Conservation (phyloP, 257 asterid species). For the Cynanchum wilfordii region DNA sequence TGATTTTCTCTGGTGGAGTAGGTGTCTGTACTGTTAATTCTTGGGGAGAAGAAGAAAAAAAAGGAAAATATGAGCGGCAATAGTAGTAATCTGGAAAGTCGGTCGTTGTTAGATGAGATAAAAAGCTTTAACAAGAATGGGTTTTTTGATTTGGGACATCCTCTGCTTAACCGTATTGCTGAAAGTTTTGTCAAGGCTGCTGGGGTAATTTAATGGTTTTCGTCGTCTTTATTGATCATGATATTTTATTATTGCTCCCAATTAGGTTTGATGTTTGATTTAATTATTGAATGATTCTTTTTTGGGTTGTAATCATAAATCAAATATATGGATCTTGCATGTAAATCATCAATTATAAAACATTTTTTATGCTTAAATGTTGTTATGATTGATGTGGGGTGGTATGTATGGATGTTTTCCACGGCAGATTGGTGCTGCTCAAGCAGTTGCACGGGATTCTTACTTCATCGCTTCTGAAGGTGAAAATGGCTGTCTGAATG, state of each 20-base stretch:
- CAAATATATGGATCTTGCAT: neutral
- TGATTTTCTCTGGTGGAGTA: neutral
- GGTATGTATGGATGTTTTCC: neutral
- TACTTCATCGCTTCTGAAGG: constrained; percentile 68
- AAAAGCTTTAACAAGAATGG: constrained; percentile 49
- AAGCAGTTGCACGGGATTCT: constrained; percentile 83
- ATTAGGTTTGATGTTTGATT: neutral
- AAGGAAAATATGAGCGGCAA: constrained; percentile 35
- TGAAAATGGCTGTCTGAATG: constrained; percentile 16
- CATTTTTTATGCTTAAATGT: neutral
- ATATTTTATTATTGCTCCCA: neutral
- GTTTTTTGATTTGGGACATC: constrained; percentile 76
- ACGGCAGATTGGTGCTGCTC: constrained; percentile 76
- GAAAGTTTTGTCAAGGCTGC: constrained; percentile 85
- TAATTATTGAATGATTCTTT: neutral
- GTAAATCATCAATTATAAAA: neutral
- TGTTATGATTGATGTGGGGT: neutral
- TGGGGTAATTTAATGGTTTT: constrained; percentile 37
- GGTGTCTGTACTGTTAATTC: neutral
- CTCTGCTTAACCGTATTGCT: constrained; percentile 75
- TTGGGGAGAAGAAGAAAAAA: neutral
- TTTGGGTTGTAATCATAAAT: too few species aligned
- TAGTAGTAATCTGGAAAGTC: constrained; percentile 46
- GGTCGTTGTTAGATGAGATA: constrained; percentile 66
- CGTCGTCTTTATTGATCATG: neutral